Base-by-base conservation (phyloP, 1,284 basidiomycete species). In the Naganishia sp. region DNA sequence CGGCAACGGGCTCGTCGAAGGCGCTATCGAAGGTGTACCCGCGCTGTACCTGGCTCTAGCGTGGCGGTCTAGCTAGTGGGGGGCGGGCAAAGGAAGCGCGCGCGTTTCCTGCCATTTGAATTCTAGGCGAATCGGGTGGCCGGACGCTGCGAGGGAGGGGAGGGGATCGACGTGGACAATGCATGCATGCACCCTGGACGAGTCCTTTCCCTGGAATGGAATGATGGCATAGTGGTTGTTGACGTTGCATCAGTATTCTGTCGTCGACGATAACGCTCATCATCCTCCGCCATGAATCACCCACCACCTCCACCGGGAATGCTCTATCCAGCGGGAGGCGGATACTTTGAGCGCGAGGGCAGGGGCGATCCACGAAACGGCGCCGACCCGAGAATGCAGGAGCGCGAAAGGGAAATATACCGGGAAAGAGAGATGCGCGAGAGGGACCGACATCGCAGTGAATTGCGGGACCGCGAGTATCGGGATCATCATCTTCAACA, bases 401-500 rank as follows among this genome's bases (percentile, higher is more conserved):
- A 55, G 15, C 10, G 45, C 9, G 43, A 57, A 11, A 18, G 55
- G 42, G 55, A 57, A 6, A 28, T 18, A 3, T 28, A 45, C 13
- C 43, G 55, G 10, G 44, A 61, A 18, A 31, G 61, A 2, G 61
- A 53, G 15, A 43, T 50, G 43, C 31, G 31, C 49, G 54, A 46
- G n/a, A 6, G 46, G 18, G 44, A 55, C n/a, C 52, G 60, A 43
- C 33, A 63, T 42, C 31, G 60, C 10, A 52, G 31, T 15, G 33
- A 52, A 31, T 18, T 36, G 10, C 42, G 63, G 5, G 44, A 64
- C 4, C 61, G 53, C 15, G 61, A 42, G 13, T 28, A 43, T 33
- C 50, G 50, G 3, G 31, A 49, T 31, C 50, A 63, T 6, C 57
- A 60, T n/a, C 60, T 54, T 21, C 42, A 53, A 21, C 50, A 63